Conservation (phyloP, 2,329 filamentous ascomycete genomes). For the Colletotrichum australisinense region DNA sequence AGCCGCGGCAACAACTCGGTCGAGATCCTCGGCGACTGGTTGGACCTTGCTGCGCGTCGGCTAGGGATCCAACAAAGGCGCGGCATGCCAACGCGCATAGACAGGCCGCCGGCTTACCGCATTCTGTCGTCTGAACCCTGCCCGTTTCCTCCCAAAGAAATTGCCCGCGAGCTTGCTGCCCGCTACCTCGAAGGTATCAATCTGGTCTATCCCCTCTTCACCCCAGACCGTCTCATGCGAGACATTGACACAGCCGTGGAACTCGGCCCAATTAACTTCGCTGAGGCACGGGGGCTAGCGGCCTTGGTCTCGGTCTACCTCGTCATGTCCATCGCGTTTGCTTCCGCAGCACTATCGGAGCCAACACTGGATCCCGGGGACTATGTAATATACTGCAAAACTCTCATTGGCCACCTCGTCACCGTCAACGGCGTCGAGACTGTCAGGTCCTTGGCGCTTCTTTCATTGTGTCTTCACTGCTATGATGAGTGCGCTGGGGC, state of each 20-base stretch:
- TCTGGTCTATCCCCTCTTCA: slow-evolving; percentile 17
- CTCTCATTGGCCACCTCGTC: slow-evolving; percentile 37
- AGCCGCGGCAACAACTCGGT: slow-evolving; percentile 29
- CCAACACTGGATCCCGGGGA: background rate
- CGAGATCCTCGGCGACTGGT: slow-evolving; percentile 30
- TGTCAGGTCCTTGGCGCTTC: slow-evolving; percentile 37
- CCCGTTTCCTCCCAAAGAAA: background rate
- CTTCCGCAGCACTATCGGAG: background rate
- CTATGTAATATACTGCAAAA: slow-evolving; percentile 37
- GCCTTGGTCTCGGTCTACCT: slow-evolving; percentile 14
- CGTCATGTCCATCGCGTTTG: slow-evolving; percentile 18
- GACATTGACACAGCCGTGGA: slow-evolving; percentile 20
- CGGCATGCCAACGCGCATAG: background rate
- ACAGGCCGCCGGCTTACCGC: background rate
- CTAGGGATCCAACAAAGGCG: slow-evolving; percentile 19
- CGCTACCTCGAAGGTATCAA: slow-evolving; percentile 24
- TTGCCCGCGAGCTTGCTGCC: slow-evolving; percentile 7
- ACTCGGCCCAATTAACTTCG: background rate
- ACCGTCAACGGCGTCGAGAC: slow-evolving; percentile 34
- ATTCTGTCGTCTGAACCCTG: slow-evolving; percentile 12
- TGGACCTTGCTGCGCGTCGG: slow-evolving; percentile 28
- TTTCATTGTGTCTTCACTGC: slow-evolving; percentile 35
- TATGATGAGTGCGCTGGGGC: slow-evolving; percentile 39
- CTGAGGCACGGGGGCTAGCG: slow-evolving; percentile 3
- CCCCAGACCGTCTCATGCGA: slow-evolving; percentile 1